These are phyloP conservation scores for Pythium utonaiense DNA, from an alignment of 352 stramenopile genomes.

Conservation along the genomic window DNA sequence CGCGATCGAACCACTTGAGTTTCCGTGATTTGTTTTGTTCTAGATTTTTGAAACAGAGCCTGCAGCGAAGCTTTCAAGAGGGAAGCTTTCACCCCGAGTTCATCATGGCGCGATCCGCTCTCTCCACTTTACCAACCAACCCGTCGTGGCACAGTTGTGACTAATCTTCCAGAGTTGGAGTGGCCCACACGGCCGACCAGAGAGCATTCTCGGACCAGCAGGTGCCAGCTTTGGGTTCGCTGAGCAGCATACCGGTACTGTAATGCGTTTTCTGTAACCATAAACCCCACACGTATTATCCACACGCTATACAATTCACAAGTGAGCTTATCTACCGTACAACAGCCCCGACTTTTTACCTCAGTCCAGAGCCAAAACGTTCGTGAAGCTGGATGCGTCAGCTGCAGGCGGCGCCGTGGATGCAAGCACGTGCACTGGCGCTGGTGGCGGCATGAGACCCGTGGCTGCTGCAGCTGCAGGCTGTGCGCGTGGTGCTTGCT, in stretches of 20 bases:
- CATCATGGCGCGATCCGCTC: too few relatives aligned
- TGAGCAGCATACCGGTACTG: background rate
- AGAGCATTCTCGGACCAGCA: background rate
- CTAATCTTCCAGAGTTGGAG: too few relatives aligned
- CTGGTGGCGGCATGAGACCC: conserved; percentile 3
- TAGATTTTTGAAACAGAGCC: too few relatives aligned
- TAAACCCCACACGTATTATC: too few relatives aligned
- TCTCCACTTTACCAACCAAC: background rate
- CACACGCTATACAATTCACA: background rate
- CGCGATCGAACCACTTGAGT: conserved; percentile 1
- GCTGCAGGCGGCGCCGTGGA: background rate
- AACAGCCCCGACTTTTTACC: background rate
- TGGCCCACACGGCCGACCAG: too few relatives aligned
- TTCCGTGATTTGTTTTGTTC: background rate
- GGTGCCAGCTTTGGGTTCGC: background rate
- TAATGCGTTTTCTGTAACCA: too few relatives aligned
- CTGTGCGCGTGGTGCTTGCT: background rate
- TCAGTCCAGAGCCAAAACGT: conserved; percentile 43
- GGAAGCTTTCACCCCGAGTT: too few relatives aligned
- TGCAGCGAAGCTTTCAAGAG: too few relatives aligned
- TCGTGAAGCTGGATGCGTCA: conserved; percentile 24
- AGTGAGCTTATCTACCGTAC: background rate
- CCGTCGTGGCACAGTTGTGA: background rate
- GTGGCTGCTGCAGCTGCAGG: background rate
- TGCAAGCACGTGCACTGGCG: background rate